These are phyloP conservation scores for Trichoderma hamatum DNA, from an alignment of 2,329 filamentous ascomycete genomes.

Conservation along the genomic window DNA sequence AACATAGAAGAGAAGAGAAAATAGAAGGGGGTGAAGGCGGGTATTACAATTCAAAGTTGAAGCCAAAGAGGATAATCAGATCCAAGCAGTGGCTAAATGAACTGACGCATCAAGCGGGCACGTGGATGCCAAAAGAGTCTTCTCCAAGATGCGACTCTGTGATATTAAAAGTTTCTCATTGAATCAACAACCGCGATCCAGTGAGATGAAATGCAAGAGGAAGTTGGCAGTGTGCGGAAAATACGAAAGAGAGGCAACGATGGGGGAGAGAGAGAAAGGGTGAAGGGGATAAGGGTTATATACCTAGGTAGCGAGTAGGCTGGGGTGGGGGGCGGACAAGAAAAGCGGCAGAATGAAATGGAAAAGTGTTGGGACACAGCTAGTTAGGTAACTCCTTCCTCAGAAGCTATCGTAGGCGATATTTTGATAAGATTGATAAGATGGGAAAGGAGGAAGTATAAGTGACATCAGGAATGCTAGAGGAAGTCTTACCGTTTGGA, in stretches of 20 bases:
- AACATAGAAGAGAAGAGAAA: not conserved
- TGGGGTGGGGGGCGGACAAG: not conserved
- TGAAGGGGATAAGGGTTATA: not conserved
- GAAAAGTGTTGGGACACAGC: not conserved
- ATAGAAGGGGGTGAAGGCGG: not conserved
- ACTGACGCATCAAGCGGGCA: not conserved
- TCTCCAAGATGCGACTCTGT: not conserved
- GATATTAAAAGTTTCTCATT: not conserved
- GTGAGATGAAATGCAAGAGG: not conserved
- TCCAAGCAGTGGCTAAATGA: not conserved
- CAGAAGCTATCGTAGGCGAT: not conserved
- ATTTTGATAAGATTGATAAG: not conserved
- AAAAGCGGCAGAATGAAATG: not conserved
- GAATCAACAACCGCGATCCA: not conserved
- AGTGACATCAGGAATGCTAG: not conserved
- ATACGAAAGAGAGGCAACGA: not conserved
- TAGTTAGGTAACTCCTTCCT: not conserved
- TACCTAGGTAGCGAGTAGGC: not conserved
- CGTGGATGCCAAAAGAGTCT: not conserved
- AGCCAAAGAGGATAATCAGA: not conserved
- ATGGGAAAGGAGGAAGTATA: not conserved
- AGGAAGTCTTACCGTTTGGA: not conserved
- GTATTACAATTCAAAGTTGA: slow-evolving; percentile 9
- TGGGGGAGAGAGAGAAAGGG: not conserved
- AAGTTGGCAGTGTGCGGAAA: not conserved